Percentiles rank a stretch among this genome's conserved stretches.
Evolutionary conservation across 257 asterid genomes (phyloP).

Genomic region (Forsythia viridissima): DNA sequence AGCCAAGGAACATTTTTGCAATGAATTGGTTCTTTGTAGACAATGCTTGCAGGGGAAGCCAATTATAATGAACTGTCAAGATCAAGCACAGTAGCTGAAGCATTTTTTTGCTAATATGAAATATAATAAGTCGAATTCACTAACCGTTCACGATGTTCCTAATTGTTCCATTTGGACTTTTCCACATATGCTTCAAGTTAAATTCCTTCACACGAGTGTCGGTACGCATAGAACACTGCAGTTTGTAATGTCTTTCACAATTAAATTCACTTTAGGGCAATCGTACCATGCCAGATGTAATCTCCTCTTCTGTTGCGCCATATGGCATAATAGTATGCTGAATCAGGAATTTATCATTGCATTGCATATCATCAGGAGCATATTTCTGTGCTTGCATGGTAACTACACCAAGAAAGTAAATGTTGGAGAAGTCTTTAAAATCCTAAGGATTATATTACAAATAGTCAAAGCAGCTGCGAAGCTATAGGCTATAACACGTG

Average conservation of each 20-base stretch:
- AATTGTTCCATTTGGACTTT: constrained; percentile 95
- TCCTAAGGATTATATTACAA: no score
- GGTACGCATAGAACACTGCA: constrained; percentile 22
- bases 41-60: constrained; percentile 60
- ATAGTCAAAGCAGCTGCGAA: no score
- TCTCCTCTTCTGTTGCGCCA: no score
- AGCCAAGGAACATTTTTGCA: constrained; percentile 94
- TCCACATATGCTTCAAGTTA: constrained; percentile 86
- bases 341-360: no score
- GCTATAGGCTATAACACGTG: no score
- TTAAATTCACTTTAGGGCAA: no score
- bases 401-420: no score
- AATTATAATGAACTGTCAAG: constrained; percentile 7
- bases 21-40: constrained; percentile 89
- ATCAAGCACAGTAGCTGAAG: background rate
- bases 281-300: no score
- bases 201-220: constrained; percentile 91
- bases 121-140: constrained; percentile 17
- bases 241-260: background rate
- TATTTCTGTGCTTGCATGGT: no score
- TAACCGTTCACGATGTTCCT: constrained; percentile 92
- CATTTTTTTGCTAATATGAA: background rate
- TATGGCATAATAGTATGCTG: no score
- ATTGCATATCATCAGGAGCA: no score
- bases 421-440: no score